Conservation (phyloP, 2,329 filamentous ascomycete species). For the Fusarium sp. region DNA sequence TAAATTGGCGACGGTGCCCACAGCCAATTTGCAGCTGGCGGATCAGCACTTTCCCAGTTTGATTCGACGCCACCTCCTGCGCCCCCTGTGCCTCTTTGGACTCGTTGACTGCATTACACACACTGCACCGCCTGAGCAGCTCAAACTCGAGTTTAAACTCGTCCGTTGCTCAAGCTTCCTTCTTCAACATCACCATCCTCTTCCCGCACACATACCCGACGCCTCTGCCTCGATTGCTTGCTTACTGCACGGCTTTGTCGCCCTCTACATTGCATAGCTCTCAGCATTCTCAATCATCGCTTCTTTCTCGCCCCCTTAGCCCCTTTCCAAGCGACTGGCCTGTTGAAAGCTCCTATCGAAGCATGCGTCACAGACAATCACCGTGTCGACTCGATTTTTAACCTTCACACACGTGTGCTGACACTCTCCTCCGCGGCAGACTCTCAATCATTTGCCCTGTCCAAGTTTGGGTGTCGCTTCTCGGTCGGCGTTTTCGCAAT, state of each 20-base stretch:
- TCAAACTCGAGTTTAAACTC: constrained; percentile 35
- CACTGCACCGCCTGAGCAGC: constrained; percentile 6
- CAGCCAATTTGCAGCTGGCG: constrained; percentile 43
- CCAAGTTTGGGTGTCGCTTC: constrained; percentile 3
- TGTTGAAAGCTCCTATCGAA: constrained; percentile 21
- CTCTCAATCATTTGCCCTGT: constrained; percentile 1
- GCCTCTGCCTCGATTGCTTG: constrained; percentile 17
- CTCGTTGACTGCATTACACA: neutral
- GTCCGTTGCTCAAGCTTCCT: constrained; percentile 16
- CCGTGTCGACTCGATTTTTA: constrained; percentile 15
- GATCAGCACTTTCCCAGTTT: constrained; percentile 42
- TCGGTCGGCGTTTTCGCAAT: constrained; percentile 15
- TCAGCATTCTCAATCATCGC: neutral
- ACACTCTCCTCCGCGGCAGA: constrained; percentile 23
- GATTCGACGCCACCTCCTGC: constrained; percentile 45
- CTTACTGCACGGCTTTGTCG: constrained; percentile 20
- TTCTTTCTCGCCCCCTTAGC: neutral
- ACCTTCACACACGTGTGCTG: constrained; percentile 11
- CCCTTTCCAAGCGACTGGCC: constrained; percentile 6
- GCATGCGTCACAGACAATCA: constrained; percentile 26
- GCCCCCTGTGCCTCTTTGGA: constrained; percentile 34
- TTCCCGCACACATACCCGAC: constrained; percentile 17
- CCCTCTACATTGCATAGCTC: constrained; percentile 16
- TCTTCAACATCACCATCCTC: constrained; percentile 29
- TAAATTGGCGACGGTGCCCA: constrained; percentile 29